phyloP scores from a whole-genome alignment of 2,329 filamentous ascomycete species.

The Aspergillus aculeatus region DNA sequence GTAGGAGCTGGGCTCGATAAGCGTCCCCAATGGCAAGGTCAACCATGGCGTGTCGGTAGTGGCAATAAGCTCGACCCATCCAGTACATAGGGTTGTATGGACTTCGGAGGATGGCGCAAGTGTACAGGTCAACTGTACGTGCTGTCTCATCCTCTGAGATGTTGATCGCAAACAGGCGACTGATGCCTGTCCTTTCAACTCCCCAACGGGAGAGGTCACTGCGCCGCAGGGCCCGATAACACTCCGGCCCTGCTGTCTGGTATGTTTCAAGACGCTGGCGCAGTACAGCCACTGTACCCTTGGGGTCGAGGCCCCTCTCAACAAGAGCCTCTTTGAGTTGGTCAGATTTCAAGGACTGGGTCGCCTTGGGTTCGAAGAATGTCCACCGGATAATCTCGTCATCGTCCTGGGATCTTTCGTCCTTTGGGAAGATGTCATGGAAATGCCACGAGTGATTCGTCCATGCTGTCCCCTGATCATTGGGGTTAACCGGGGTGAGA shows the following conservation, averaged over 20 bases:
- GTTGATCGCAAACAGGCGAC: conserved; percentile 16
- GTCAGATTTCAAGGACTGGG: background rate
- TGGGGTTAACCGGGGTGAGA: background rate
- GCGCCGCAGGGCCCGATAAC: conserved; percentile 20
- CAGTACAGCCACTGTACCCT: conserved; percentile 10
- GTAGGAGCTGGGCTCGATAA: conserved; percentile 35
- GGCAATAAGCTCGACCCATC: conserved; percentile 36
- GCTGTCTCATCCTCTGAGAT: conserved; percentile 16
- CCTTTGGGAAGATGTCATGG: background rate
- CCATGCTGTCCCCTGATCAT: background rate
- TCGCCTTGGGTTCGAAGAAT: background rate
- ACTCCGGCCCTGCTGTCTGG: conserved; percentile 11
- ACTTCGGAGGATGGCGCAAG: conserved; percentile 33
- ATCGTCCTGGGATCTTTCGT: background rate
- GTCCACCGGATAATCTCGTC: background rate
- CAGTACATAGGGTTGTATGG: conserved; percentile 42
- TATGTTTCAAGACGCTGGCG: conserved; percentile 22
- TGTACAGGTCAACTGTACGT: conserved; percentile 37
- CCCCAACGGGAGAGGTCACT: conserved; percentile 32
- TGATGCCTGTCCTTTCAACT: conserved; percentile 9
- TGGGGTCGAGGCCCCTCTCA: background rate
- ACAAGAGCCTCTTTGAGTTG: background rate
- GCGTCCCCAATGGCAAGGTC: conserved; percentile 41
- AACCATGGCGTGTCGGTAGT: conserved; percentile 33
- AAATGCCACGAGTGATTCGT: background rate